Evolutionary conservation across 768 basidiomycete genomes (phyloP).

Genomic region (Auriscalpium microsporum): DNA sequence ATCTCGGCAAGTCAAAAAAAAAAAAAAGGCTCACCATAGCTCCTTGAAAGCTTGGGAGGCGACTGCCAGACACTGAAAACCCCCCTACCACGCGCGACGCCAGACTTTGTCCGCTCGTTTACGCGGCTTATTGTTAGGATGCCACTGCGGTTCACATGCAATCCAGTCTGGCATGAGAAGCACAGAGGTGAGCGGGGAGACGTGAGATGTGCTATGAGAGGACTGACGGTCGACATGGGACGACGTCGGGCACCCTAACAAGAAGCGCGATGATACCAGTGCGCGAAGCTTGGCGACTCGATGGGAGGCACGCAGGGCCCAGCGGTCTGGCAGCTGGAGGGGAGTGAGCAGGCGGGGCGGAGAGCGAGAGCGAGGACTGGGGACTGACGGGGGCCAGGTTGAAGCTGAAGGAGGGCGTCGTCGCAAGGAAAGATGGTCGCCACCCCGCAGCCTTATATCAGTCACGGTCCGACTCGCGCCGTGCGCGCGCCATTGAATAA

Average conservation of each 20-base stretch:
- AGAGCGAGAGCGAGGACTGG: neutral
- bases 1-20: too few species aligned
- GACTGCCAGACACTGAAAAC: neutral
- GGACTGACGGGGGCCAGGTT: neutral
- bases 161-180: too few species aligned
- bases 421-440: neutral
- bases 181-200: neutral
- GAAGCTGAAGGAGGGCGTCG: neutral
- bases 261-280: constrained; percentile 9
- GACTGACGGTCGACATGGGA: neutral
- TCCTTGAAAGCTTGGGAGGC: too few species aligned
- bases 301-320: constrained; percentile 1
- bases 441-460: neutral
- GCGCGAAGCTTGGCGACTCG: constrained; percentile 6
- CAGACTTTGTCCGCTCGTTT: constrained; percentile 1
- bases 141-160: neutral
- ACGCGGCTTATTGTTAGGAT: constrained; percentile 5
- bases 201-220: too few species aligned
- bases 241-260: constrained; percentile 2
- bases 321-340: neutral
- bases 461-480: too few species aligned
- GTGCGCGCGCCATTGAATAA: too few species aligned
- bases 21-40: too few species aligned
- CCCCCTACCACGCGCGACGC: neutral
- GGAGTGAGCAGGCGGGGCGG: too few species aligned